Base-by-base conservation (phyloP, 2,329 filamentous ascomycete species). In the Diplodia scrobiculata region DNA sequence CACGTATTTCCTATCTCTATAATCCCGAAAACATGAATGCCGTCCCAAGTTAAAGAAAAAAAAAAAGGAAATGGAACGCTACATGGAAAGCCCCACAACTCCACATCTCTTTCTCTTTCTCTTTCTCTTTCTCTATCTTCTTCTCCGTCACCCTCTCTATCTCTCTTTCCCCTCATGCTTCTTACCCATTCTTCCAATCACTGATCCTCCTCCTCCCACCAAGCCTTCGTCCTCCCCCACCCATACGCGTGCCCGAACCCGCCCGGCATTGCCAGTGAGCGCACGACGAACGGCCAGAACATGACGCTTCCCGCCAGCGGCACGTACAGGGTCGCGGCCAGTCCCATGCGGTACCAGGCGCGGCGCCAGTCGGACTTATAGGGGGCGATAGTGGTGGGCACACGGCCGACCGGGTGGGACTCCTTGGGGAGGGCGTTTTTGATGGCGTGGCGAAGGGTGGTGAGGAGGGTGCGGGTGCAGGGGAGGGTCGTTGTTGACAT, bases 241-340 rank as follows among this genome's bases (percentile, higher is more conserved):
- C 27, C n/a, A 32, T 38, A 29, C 5, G 54, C 54, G 25, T 59
- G 38, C 9, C 54, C 58, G 27, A 60, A 60, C 4, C 58, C 58
- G n/a, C 58, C 58, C 1, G 58, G 58, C 38, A 48, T 60, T 3
- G 27, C 27, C 2, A 34, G 19, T 27, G 41, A n/a, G 0, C 41
- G 25, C 41, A 50, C 58, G 17, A 19, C 41, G 27, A 34, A 60
- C 7, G 58, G 58, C 58, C 58, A 60, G n/a, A 48, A 48, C 58
- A 60, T 45, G 21, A 60, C 58, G 3, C 41, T n/a, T 2, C 17
- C 27, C 4, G 41, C 41, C 41, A 60, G 6, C 17, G 58, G 58
- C 17, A 60, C 41, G 27, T 60, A 60, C 9, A 60, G 41, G 6
- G 27, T 48, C 11, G 58, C 25, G 3, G 58, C 58, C 4, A 29